These are phyloP conservation scores for Eucalyptus marginata DNA, from an alignment of 345 rosid species.

Conservation along the genomic window DNA sequence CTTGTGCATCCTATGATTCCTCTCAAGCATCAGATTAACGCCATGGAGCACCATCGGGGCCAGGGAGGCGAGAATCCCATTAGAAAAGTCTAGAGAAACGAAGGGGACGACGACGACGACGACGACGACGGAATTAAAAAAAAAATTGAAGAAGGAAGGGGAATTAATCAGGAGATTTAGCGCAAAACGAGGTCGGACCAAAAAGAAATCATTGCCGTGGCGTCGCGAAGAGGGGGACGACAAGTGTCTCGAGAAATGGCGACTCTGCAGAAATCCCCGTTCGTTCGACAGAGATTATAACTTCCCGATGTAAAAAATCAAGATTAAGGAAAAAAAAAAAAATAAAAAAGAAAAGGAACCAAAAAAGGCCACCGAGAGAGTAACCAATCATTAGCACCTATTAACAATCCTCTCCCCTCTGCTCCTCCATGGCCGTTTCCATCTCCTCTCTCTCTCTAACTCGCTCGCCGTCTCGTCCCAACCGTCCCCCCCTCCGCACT, in stretches of 20 bases:
- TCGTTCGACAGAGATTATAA: neutral
- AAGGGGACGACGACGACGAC: neutral
- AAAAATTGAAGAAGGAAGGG: neutral
- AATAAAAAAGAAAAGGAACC: neutral
- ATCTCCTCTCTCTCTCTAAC: neutral
- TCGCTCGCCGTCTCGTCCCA: conserved; percentile 14
- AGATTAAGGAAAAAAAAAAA: neutral
- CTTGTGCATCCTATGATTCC: neutral
- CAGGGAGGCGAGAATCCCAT: neutral
- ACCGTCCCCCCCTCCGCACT: neutral
- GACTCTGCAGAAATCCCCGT: neutral
- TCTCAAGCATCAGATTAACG: neutral
- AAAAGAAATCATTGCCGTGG: neutral
- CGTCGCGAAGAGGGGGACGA: neutral
- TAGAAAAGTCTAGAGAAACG: neutral
- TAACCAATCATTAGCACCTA: conserved; percentile 4
- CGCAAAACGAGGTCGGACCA: neutral
- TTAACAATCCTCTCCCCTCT: neutral
- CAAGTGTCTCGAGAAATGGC: neutral
- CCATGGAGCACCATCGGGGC: neutral
- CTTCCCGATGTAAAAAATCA: neutral
- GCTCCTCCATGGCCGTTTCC: neutral
- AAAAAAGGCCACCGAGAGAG: neutral
- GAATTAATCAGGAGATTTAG: neutral
- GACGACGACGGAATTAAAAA: neutral